Evolutionary conservation across 78 protist genomes (phyloP).

Genomic region (Chrysochromulina parva): DNA sequence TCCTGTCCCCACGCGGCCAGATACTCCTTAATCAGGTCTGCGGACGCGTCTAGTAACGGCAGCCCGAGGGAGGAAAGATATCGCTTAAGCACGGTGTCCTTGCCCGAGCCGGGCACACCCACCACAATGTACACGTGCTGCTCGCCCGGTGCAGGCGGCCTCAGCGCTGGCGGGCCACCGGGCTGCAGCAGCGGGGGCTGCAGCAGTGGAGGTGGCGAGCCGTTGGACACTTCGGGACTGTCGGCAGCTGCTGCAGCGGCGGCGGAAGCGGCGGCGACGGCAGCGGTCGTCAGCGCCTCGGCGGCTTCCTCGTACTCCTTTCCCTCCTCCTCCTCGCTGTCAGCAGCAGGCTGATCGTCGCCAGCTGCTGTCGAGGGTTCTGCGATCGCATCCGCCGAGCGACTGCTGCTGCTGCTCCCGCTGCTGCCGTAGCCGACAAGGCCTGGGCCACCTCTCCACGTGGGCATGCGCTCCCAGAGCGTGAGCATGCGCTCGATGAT

Average conservation of each 20-base stretch:
- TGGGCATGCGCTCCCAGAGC: background rate
- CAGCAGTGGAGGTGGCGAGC: too few species aligned
- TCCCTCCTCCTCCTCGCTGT: too few species aligned
- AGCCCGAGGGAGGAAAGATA: background rate
- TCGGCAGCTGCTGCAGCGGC: background rate
- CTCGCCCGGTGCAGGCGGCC: background rate
- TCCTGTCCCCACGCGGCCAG: slow-evolving; percentile 1
- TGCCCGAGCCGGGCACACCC: slow-evolving; percentile 22
- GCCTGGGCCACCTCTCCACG: background rate
- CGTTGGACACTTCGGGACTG: too few species aligned
- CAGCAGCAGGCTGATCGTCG: too few species aligned
- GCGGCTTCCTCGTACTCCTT: background rate
- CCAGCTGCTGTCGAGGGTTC: too few species aligned
- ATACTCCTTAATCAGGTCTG: background rate
- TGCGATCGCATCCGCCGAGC: too few species aligned
- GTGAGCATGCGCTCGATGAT: background rate
- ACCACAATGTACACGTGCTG: background rate
- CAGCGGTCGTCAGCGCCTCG: background rate
- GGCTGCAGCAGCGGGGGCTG: background rate
- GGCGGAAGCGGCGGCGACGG: background rate
- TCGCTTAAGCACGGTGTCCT: slow-evolving; percentile 12
- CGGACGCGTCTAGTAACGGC: background rate
- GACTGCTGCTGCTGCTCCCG: too few species aligned
- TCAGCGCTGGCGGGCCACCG: background rate
- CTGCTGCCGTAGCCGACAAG: too few species aligned